Percentiles rank a stretch among this genome's conserved stretches.
Conservation (phyloP, 179 eudicot species). For the Sideroxylon spinosum region DNA sequence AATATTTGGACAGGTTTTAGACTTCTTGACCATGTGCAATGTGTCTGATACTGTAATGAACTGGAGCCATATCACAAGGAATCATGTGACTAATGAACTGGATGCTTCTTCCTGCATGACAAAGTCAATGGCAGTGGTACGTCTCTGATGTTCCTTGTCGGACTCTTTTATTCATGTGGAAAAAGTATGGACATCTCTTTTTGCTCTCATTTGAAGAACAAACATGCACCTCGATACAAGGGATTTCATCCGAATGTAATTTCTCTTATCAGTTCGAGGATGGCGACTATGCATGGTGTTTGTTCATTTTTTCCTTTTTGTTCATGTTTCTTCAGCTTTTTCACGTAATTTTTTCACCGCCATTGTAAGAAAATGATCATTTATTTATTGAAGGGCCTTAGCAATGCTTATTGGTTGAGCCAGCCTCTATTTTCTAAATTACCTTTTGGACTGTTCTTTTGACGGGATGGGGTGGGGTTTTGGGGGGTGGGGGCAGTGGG, state of each 20-base stretch:
- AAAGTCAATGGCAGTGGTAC: conserved; percentile 72
- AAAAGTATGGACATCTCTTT: neutral
- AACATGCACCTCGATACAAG: neutral
- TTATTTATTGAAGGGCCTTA: neutral
- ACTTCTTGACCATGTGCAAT: conserved; percentile 71
- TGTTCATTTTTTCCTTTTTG: neutral
- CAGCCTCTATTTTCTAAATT: too few species aligned
- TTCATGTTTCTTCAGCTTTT: conserved; percentile 13
- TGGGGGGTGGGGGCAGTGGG: too few species aligned
- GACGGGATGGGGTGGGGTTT: too few species aligned
- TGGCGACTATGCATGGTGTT: conserved; percentile 9
- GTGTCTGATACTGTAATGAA: conserved; percentile 40
- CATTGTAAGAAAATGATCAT: conserved; percentile 1
- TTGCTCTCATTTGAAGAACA: neutral
- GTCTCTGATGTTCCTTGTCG: conserved; percentile 34
- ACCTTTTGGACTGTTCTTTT: too few species aligned
- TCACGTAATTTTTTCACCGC: conserved; percentile 11
- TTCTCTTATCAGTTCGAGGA: conserved; percentile 4
- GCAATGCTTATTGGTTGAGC: too few species aligned
- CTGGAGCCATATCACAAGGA: conserved; percentile 84
- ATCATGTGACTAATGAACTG: conserved; percentile 56
- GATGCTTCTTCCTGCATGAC: conserved; percentile 92
- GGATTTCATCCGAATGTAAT: conserved; percentile 2
- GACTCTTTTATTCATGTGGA: neutral
- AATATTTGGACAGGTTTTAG: conserved; percentile 91